A percentile compares a stretch with the other conserved stretches of the same genome.
Evolutionary conservation across 805 yeast genomes (phyloP).

Genomic region (Saccharomycopsis fermentans): DNA sequence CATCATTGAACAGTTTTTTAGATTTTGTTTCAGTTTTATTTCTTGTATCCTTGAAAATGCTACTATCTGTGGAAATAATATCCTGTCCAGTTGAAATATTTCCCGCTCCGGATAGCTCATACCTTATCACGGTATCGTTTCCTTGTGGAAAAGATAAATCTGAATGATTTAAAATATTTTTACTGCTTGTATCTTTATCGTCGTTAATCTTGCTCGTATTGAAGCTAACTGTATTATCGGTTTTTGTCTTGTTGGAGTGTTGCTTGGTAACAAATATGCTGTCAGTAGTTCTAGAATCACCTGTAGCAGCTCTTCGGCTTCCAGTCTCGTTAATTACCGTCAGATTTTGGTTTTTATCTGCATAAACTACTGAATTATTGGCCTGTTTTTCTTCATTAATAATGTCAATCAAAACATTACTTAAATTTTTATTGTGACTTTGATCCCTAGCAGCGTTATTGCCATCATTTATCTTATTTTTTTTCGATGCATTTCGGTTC

Average conservation of each 20-base stretch:
- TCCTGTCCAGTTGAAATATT: background rate
- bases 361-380: background rate
- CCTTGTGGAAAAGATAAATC: background rate
- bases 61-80: background rate
- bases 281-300: background rate
- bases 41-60: background rate
- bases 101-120: background rate
- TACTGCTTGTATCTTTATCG: background rate
- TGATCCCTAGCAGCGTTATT: background rate
- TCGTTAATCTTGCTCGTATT: background rate
- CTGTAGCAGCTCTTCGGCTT: background rate
- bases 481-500: conserved; percentile 1
- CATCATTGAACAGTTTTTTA: conserved; percentile 1
- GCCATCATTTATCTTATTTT: conserved; percentile 3
- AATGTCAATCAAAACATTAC: background rate
- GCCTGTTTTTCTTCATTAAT: background rate
- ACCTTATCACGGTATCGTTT: background rate
- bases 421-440: conserved; percentile 1
- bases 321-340: background rate
- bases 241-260: background rate
- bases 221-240: no score
- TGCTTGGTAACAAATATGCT: background rate
- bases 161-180: background rate
- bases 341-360: background rate
- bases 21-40: background rate